A percentile compares a stretch with the other conserved stretches of the same genome.
Conservation (phyloP, 1,284 basidiomycete species). For the Ganoderma boninense region DNA sequence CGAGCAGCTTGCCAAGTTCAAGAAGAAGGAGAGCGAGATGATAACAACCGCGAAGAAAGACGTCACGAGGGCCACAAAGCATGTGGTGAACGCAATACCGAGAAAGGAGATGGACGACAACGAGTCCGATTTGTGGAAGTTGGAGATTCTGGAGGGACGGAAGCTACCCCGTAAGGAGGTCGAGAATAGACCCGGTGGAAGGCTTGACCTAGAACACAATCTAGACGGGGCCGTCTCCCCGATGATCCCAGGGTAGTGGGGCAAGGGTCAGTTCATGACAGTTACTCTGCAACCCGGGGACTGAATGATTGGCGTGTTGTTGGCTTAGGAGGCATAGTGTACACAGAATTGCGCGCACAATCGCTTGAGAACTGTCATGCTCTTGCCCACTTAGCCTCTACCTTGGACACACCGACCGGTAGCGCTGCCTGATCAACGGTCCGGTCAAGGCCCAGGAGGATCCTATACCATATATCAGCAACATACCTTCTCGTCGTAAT, state of each 20-base stretch:
- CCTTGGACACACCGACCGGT: slow-evolving; percentile 70
- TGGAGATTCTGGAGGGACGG: slow-evolving; percentile 33
- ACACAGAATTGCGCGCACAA: slow-evolving; percentile 2
- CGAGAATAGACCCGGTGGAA: not conserved
- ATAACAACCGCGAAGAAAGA: slow-evolving; percentile 43
- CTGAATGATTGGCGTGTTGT: not conserved
- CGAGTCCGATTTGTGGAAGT: slow-evolving; percentile 12
- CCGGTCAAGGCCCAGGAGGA: not conserved
- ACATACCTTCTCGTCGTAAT: slow-evolving; percentile 83
- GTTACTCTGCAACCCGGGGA: not conserved
- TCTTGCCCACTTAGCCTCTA: slow-evolving; percentile 71
- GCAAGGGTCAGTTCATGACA: not conserved
- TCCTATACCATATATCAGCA: not conserved
- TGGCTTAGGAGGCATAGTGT: slow-evolving; percentile 10
- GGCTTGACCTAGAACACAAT: not conserved
- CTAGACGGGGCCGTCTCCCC: not conserved
- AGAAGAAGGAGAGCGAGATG: slow-evolving; percentile 48
- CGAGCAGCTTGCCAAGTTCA: slow-evolving; percentile 54
- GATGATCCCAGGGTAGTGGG: not conserved
- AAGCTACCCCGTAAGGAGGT: slow-evolving; percentile 1
- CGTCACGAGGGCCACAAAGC: slow-evolving; percentile 15
- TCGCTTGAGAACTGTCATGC: slow-evolving; percentile 48
- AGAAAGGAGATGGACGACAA: not conserved
- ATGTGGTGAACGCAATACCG: slow-evolving; percentile 2
- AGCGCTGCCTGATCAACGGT: slow-evolving; percentile 54